Conservation (phyloP, 2,329 filamentous ascomycete species). For the Cordyceps cateniannulata region DNA sequence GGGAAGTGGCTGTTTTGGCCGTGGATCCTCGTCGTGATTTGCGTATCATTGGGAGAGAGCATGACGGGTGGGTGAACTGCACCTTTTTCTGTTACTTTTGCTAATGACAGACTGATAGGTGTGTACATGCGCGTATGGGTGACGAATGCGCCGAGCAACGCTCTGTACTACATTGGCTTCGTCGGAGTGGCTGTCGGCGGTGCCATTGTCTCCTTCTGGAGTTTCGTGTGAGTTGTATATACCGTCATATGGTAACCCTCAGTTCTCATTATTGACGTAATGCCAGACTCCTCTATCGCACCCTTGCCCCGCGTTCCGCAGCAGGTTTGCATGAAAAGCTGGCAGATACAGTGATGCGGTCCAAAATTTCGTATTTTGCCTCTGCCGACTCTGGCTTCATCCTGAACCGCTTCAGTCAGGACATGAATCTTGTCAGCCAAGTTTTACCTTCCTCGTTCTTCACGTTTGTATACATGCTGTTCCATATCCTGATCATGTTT, state of each 20-base stretch:
- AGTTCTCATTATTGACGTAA: no score
- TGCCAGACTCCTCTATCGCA: background rate
- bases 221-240: background rate
- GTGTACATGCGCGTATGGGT: slow-evolving; percentile 3
- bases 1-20: background rate
- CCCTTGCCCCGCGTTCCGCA: background rate
- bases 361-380: slow-evolving; percentile 2
- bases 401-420: slow-evolving; percentile 20
- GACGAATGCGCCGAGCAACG: background rate
- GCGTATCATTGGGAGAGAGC: background rate
- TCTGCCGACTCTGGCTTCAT: background rate
- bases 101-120: background rate
- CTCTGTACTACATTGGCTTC: slow-evolving; percentile 3
- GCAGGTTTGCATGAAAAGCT: background rate
- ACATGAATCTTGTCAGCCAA: slow-evolving; percentile 20
- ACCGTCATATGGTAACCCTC: no score
- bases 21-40: slow-evolving; percentile 1
- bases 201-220: background rate
- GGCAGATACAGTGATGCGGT: background rate
- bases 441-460: slow-evolving; percentile 18
- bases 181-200: background rate
- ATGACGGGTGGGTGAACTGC: background rate
- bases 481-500: slow-evolving; percentile 13
- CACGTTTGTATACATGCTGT: slow-evolving; percentile 4
- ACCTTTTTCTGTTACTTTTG: background rate